phyloP scores from a whole-genome alignment of 1,284 basidiomycete species.

The Ustilago shanxiensis region DNA sequence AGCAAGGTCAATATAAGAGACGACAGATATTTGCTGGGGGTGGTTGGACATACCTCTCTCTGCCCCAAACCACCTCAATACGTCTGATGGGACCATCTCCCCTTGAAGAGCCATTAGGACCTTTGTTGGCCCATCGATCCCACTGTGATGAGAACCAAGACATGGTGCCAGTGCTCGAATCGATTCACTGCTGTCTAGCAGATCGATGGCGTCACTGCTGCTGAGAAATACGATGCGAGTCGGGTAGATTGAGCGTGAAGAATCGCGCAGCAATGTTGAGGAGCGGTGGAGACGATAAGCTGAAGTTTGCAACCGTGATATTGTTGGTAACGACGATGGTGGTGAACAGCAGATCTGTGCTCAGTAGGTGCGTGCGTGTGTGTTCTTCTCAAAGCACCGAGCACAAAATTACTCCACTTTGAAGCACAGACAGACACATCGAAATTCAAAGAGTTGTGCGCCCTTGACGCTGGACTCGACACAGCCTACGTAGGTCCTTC shows the following conservation, averaged over 20 bases:
- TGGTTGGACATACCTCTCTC: constrained; percentile 57
- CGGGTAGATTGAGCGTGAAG: background rate
- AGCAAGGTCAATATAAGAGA: too few species aligned
- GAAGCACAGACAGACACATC: too few species aligned
- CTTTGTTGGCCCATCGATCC: constrained; percentile 49
- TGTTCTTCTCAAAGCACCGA: constrained; percentile 10
- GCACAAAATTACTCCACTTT: constrained; percentile 7
- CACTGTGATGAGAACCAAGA: constrained; percentile 70
- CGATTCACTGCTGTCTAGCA: background rate
- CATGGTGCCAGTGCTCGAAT: constrained; percentile 41
- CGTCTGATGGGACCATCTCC: constrained; percentile 40
- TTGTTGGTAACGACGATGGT: constrained; percentile 1
- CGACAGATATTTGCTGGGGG: too few species aligned
- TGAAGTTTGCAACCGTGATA: too few species aligned
- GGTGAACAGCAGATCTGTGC: background rate
- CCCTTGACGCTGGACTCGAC: too few species aligned
- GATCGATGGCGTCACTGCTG: background rate
- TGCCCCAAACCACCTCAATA: constrained; percentile 63
- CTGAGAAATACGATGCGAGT: background rate
- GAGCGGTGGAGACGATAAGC: background rate
- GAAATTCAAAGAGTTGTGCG: too few species aligned
- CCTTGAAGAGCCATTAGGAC: constrained; percentile 11
- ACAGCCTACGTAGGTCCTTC: too few species aligned
- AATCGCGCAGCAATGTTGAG: too few species aligned
- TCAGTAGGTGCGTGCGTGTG: background rate